Conservation (phyloP, 495 filamentous ascomycete species). For the Amorphotheca resinae region DNA sequence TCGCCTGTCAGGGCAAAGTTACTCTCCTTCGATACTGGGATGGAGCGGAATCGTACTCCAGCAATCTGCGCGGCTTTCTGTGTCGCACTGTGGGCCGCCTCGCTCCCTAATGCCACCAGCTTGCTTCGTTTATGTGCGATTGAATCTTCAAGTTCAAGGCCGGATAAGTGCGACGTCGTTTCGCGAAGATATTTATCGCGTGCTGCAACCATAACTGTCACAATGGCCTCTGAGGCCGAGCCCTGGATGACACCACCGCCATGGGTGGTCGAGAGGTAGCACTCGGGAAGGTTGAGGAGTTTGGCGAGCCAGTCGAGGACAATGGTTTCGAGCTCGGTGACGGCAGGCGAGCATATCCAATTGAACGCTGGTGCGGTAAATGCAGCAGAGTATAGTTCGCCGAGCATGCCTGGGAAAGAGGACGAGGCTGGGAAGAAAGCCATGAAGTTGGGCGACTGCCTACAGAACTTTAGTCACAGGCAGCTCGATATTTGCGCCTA, state of each 20-base stretch:
- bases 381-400: slow-evolving; percentile 82
- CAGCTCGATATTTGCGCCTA: neutral
- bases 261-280: slow-evolving; percentile 63
- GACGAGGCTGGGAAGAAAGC: slow-evolving; percentile 84
- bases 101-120: slow-evolving; percentile 72
- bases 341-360: slow-evolving; percentile 89
- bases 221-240: slow-evolving; percentile 78
- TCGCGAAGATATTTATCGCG: slow-evolving; percentile 65
- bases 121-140: slow-evolving; percentile 51
- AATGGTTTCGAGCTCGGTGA: slow-evolving; percentile 93
- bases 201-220: slow-evolving; percentile 79
- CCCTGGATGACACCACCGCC: slow-evolving; percentile 85
- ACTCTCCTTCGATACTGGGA: slow-evolving; percentile 46
- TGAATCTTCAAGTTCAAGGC: slow-evolving; percentile 49
- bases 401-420: slow-evolving; percentile 78
- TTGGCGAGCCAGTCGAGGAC: slow-evolving; percentile 87
- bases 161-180: slow-evolving; percentile 38
- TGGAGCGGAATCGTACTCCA: slow-evolving; percentile 61
- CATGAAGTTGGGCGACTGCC: slow-evolving; percentile 88
- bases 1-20: slow-evolving; percentile 60
- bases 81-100: slow-evolving; percentile 68
- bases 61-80: slow-evolving; percentile 82
- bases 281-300: slow-evolving; percentile 56
- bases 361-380: slow-evolving; percentile 91
- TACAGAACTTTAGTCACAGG: slow-evolving; percentile 6